These are phyloP conservation scores for Colletotrichum aenigma DNA, from an alignment of 2,329 filamentous ascomycete species.

Conservation along the genomic window DNA sequence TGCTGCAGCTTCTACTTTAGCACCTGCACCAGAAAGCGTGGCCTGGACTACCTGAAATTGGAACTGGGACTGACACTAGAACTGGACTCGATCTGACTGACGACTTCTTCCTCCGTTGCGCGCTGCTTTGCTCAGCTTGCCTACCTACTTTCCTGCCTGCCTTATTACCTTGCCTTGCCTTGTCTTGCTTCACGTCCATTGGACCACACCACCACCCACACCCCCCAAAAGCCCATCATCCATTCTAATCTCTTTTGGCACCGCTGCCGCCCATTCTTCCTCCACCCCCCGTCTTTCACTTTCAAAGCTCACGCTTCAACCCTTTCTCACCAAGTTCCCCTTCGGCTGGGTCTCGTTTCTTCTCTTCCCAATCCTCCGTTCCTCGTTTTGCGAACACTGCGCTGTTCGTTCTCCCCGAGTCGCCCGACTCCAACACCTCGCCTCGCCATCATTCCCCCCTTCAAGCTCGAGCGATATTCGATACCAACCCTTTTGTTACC, in stretches of 20 bases:
- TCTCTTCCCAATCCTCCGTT: background rate
- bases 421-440: background rate
- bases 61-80: background rate
- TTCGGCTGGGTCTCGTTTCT: conserved; percentile 7
- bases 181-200: background rate
- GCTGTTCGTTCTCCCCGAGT: background rate
- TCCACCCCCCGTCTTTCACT: conserved; percentile 12
- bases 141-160: background rate
- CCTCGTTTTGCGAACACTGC: background rate
- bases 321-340: background rate
- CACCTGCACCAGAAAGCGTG: background rate
- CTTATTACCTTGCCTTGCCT: background rate
- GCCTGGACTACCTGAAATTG: background rate
- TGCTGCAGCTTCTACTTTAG: background rate
- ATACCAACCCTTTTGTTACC: background rate
- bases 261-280: background rate
- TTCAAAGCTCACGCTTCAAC: conserved; percentile 10
- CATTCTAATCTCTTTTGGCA: conserved; percentile 1
- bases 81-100: background rate
- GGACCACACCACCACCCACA: background rate
- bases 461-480: background rate
- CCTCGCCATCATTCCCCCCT: background rate
- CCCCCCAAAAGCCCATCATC: background rate
- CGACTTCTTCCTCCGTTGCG: background rate
- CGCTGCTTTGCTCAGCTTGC: background rate